Evolutionary conservation across 2,329 filamentous ascomycete species (phyloP), one percentile per base, ranked within the genome.

Genomic region (Aspergillus tanneri): DNA sequence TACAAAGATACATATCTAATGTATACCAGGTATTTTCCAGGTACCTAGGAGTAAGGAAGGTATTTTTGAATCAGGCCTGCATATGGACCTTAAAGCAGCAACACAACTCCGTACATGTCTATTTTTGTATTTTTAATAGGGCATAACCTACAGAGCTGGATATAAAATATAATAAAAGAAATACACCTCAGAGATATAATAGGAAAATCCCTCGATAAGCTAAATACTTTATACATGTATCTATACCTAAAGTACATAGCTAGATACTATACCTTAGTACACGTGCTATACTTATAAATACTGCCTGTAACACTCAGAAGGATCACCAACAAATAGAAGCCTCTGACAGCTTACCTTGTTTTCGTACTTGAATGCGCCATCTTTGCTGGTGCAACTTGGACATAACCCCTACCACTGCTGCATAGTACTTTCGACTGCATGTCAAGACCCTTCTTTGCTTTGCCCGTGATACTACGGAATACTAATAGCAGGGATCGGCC

Each of bases 331-430:
- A 25, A 30, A 19, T 19, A 19, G 2, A 11, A 30, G 24, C 12
- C 39, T 34, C n/a, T 37, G 38, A 47, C 41, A 34, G 18, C 38
- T 47, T 47, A 32, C n/a, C n/a, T n/a, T n/a, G n/a, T 23, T 37
- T 36, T 43, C 19, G 27, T 19, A 11, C 39, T 28, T 52, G 47
- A 52, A 43, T 59, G 51, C 56, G 50, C 56, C 53, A 56, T 49
- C 56, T 54, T 54, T 59, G 56, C 56, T 57, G 56, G 54, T 59
- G 54, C 54, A 57, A 42, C 45, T 40, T 49, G 38, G 32, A 50
- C 43, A 38, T 50, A 39, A 35, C 32, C 35, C 47, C 23, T 40
- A 32, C 44, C 22, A 38, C n/a, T 19, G 10, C 30, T 34, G 30
- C 30, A 34, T 18, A 8, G 30, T 34, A 34, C 30, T 34, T 34